Evolutionary conservation across 2,329 filamentous ascomycete species (phyloP).

Genomic region (Raffaelea albimanens): DNA sequence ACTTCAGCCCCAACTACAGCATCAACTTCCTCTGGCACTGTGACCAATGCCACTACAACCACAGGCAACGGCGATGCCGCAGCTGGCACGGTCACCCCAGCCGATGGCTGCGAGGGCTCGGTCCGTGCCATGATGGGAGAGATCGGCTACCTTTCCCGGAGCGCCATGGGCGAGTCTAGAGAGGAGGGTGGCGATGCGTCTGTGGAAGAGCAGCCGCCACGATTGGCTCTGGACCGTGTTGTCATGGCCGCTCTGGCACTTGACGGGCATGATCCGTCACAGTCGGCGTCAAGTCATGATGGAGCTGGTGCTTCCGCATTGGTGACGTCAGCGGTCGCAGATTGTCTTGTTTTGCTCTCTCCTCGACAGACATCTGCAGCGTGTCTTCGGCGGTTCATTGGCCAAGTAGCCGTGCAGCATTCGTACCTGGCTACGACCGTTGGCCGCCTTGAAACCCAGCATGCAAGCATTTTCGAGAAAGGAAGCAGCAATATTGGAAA

Average conservation of each 20-base stretch:
- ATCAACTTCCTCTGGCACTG: conserved; percentile 10
- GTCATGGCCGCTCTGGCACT: conserved; percentile 6
- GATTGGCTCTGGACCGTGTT: conserved; percentile 12
- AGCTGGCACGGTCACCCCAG: too few species aligned
- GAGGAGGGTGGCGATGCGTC: conserved; percentile 6
- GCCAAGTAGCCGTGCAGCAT: conserved; percentile 1
- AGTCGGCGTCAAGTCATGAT: background rate
- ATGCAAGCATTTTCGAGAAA: conserved; percentile 1
- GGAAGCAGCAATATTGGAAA: too few species aligned
- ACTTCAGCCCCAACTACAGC: background rate
- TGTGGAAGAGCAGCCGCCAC: conserved; percentile 12
- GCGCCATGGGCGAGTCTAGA: conserved; percentile 21
- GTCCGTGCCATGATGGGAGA: conserved; percentile 18
- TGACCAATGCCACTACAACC: too few species aligned
- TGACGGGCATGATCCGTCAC: conserved; percentile 6
- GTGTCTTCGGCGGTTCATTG: conserved; percentile 1
- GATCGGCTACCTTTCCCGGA: conserved; percentile 20
- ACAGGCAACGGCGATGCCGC: too few species aligned
- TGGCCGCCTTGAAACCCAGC: conserved; percentile 1
- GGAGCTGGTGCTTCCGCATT: background rate
- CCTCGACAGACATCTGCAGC: background rate
- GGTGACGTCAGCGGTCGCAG: background rate
- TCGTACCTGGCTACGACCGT: background rate
- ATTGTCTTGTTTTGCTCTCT: background rate
- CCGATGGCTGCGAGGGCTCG: background rate